phyloP scores from a whole-genome alignment of 257 asterid genomes.

The Solanum ahanhuiri region DNA sequence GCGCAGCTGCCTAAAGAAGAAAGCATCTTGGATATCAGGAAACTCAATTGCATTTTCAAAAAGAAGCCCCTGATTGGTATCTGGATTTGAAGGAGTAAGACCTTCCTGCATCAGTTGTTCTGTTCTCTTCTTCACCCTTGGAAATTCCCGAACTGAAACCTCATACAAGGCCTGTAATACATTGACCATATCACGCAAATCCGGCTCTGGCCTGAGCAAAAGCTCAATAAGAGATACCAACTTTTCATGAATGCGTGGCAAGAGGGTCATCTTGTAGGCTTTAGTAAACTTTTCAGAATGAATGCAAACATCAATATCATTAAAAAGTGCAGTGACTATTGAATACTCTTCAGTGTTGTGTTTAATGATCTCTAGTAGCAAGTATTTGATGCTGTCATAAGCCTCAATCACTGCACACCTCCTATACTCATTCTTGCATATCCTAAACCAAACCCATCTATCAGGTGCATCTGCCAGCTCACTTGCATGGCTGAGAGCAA shows the following conservation, averaged over 20 bases:
- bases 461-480: conserved; percentile 56
- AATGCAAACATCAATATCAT: conserved; percentile 44
- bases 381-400: conserved; percentile 65
- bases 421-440: conserved; percentile 77
- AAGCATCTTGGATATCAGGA: conserved; percentile 48
- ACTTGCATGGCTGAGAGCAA: conserved; percentile 66
- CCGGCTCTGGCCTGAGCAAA: conserved; percentile 42
- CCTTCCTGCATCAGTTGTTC: conserved; percentile 65
- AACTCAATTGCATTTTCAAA: conserved; percentile 55
- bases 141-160: conserved; percentile 58
- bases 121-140: conserved; percentile 46
- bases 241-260: conserved; percentile 52
- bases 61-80: conserved; percentile 32
- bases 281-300: conserved; percentile 51
- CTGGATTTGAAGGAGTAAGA: conserved; percentile 32
- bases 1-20: conserved; percentile 65
- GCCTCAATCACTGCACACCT: conserved; percentile 88
- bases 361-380: conserved; percentile 63
- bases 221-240: conserved; percentile 46
- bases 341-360: conserved; percentile 58
- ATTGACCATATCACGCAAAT: conserved; percentile 46
- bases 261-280: conserved; percentile 32
- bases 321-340: conserved; percentile 47
- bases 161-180: conserved; percentile 80
- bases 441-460: conserved; percentile 60